These are phyloP conservation scores for Plenodomus biglobosus DNA, from an alignment of 2,329 filamentous ascomycete species.

Conservation along the genomic window DNA sequence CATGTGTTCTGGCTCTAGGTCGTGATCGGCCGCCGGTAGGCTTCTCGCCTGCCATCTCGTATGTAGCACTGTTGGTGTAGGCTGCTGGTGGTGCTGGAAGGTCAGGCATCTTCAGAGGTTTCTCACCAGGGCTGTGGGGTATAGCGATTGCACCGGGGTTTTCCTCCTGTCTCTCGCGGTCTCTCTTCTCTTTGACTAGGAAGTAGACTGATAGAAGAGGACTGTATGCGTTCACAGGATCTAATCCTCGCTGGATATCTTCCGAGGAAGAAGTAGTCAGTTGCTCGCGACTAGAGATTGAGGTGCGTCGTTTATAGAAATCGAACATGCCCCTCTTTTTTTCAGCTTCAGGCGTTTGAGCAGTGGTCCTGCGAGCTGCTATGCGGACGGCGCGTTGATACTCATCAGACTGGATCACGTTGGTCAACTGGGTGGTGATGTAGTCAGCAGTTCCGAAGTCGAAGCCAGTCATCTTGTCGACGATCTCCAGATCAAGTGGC, in stretches of 20 bases:
- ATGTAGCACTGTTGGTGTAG: constrained; percentile 80
- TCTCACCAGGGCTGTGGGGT: constrained; percentile 59
- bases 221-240: constrained; percentile 90
- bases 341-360: constrained; percentile 59
- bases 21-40: constrained; percentile 80
- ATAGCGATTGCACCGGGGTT: constrained; percentile 63
- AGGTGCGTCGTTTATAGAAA: constrained; percentile 94
- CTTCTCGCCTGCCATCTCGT: constrained; percentile 87
- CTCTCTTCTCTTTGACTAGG: constrained; percentile 90
- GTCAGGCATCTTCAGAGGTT: constrained; percentile 67
- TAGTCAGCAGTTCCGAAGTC: constrained; percentile 88
- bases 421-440: constrained; percentile 78
- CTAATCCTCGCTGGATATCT: constrained; percentile 75
- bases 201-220: constrained; percentile 94
- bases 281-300: constrained; percentile 84
- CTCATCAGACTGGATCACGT: constrained; percentile 88
- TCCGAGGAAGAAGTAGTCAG: constrained; percentile 82
- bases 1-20: constrained; percentile 86
- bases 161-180: constrained; percentile 66
- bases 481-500: constrained; percentile 78
- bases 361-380: constrained; percentile 64
- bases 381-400: constrained; percentile 83
- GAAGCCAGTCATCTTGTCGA: constrained; percentile 95
- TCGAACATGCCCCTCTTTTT: constrained; percentile 94
- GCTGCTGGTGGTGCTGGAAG: constrained; percentile 80